phyloP scores from a whole-genome alignment of 371 early-diverging fungal species.

The Haplosporangium sp. region DNA sequence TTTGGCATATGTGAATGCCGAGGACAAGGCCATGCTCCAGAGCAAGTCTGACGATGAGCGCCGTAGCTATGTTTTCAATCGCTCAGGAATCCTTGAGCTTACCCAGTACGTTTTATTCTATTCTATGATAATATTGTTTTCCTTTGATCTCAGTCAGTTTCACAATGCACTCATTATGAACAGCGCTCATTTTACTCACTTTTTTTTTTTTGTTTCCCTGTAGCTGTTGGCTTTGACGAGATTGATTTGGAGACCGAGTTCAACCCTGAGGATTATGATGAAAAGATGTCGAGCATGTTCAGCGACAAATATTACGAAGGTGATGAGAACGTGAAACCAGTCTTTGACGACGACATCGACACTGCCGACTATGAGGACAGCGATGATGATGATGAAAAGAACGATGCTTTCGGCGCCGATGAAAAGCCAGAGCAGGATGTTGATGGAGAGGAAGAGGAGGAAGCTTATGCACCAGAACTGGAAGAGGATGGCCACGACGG shows the following conservation, averaged over 20 bases:
- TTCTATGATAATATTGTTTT: conserved; percentile 73
- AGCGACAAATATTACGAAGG: conserved; percentile 75
- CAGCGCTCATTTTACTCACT: not conserved
- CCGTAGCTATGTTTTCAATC: conserved; percentile 65
- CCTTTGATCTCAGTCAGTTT: conserved; percentile 81
- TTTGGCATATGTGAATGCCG: conserved; percentile 75
- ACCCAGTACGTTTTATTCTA: conserved; percentile 72
- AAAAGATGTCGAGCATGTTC: conserved; percentile 84
- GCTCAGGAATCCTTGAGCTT: conserved; percentile 84
- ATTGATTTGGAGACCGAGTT: conserved; percentile 91
- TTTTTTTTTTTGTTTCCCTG: conserved; percentile 3
- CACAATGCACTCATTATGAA: conserved; percentile 29
- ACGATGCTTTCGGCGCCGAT: conserved; percentile 54
- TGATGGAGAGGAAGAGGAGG: conserved; percentile 35
- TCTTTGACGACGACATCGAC: conserved; percentile 89
- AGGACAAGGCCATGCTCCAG: conserved; percentile 53
- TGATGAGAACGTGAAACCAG: conserved; percentile 75
- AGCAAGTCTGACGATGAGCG: conserved; percentile 66
- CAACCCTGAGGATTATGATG: conserved; percentile 86
- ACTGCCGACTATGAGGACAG: conserved; percentile 58
- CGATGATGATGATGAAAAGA: conserved; percentile 56
- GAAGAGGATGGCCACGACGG: conserved; percentile 45
- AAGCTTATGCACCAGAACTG: conserved; percentile 41
- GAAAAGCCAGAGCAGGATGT: conserved; percentile 29
- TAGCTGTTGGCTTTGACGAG: conserved; percentile 76